Evolutionary conservation across 331 rosid species (phyloP).

Genomic region (Rhamnella rubrinervis): DNA sequence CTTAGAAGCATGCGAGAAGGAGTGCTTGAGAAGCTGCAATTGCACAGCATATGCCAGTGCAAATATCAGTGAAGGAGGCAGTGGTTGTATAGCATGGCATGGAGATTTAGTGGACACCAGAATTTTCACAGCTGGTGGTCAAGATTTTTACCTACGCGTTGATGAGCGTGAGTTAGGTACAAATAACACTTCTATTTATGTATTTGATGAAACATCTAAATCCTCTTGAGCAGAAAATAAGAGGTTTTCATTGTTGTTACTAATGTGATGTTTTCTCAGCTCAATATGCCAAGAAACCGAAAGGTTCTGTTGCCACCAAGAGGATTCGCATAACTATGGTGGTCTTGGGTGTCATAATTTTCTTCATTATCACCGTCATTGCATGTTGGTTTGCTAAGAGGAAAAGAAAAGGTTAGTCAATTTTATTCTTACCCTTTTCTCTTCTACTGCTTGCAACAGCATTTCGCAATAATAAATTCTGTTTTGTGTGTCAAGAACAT

Average conservation of each 20-base stretch:
- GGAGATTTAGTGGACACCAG: constrained; percentile 36
- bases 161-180: constrained; percentile 44
- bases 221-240: background rate
- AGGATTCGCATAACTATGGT: constrained; percentile 7
- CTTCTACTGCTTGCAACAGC: background rate
- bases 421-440: too few relatives aligned
- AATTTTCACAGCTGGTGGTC: constrained; percentile 24
- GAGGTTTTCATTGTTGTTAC: too few relatives aligned
- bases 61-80: constrained; percentile 24
- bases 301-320: constrained; percentile 4
- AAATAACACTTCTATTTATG: background rate
- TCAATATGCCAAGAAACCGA: constrained; percentile 13
- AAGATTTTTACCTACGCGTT: constrained; percentile 39
- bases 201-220: too few relatives aligned
- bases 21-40: constrained; percentile 41
- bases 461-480: too few relatives aligned
- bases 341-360: background rate
- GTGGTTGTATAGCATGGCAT: constrained; percentile 50
- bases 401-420: constrained; percentile 14
- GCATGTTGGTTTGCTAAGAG: constrained; percentile 2
- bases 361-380: constrained; percentile 17
- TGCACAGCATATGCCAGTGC: constrained; percentile 43
- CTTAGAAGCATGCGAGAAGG: constrained; percentile 29
- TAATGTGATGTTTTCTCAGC: constrained; percentile 15
- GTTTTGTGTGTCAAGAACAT: constrained; percentile 8